phyloP scores from a whole-genome alignment of 2,329 filamentous ascomycete species.

The Pestalotiopsis sp. region DNA sequence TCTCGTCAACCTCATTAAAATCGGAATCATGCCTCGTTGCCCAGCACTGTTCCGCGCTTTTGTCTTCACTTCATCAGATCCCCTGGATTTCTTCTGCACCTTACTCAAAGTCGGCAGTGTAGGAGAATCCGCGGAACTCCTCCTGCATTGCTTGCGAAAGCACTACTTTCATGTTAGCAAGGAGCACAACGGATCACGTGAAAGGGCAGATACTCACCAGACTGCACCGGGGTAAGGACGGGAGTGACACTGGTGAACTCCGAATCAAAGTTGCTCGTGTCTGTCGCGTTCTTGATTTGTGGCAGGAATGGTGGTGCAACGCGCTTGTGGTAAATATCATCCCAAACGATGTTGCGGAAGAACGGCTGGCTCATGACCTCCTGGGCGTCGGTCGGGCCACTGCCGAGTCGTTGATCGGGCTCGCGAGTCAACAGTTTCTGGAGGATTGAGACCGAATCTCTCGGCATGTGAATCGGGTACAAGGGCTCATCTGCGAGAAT shows the following conservation, averaged over 20 bases:
- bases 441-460: constrained; percentile 95
- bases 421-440: constrained; percentile 97
- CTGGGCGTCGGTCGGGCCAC: constrained; percentile 94
- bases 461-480: constrained; percentile 98
- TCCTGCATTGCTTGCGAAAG: constrained; percentile 99
- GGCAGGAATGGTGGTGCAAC: constrained; percentile 88
- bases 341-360: constrained; percentile 98
- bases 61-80: neutral
- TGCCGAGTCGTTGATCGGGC: constrained; percentile 89
- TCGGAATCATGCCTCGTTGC: neutral
- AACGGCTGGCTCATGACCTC: constrained; percentile 99
- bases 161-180: constrained; percentile 55
- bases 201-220: constrained; percentile 66
- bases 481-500: constrained; percentile 96
- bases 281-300: constrained; percentile 85
- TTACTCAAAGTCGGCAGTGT: constrained; percentile 87
- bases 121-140: constrained; percentile 98
- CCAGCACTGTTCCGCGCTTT: neutral
- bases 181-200: neutral
- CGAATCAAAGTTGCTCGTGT: constrained; percentile 99
- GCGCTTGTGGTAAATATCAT: constrained; percentile 96
- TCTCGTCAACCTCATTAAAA: neutral
- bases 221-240: constrained; percentile 94
- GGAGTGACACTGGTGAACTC: constrained; percentile 99
- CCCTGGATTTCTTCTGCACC: neutral